phyloP scores from a whole-genome alignment of 2,329 filamentous ascomycete genomes.

The Sclerotinia spermophila region DNA sequence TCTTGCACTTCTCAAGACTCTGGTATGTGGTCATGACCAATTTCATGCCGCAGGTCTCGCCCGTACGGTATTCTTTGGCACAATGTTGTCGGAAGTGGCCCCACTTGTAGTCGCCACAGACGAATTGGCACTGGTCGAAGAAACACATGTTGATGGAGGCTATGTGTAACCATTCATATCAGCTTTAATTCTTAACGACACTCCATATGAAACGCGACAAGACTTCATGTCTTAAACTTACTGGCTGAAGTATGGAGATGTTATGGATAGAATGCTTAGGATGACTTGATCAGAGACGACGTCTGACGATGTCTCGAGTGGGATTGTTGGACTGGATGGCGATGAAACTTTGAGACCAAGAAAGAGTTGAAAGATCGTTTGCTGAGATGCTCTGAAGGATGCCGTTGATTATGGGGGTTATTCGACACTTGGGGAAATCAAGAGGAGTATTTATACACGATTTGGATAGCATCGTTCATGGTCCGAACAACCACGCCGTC shows the following conservation, averaged over 20 bases:
- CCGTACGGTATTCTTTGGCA: constrained; percentile 90
- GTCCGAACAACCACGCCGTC: constrained; percentile 17
- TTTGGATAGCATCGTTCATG: constrained; percentile 9
- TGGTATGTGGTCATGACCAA: constrained; percentile 72
- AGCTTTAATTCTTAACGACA: constrained; percentile 21
- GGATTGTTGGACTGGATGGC: constrained; percentile 10
- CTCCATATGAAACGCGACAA: constrained; percentile 24
- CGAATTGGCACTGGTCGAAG: constrained; percentile 84
- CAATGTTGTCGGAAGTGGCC: constrained; percentile 89
- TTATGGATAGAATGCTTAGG: constrained; percentile 8
- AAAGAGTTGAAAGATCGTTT: constrained; percentile 22
- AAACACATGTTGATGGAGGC: constrained; percentile 72
- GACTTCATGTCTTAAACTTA: constrained; percentile 24
- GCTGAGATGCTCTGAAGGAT: constrained; percentile 21
- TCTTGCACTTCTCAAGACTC: constrained; percentile 63
- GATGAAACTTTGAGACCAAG: constrained; percentile 25
- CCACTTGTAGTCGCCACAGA: constrained; percentile 92
- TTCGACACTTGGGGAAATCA: constrained; percentile 18
- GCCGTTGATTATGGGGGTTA: constrained; percentile 27
- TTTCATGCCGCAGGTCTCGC: constrained; percentile 94
- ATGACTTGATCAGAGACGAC: neutral
- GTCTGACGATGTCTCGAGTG: constrained; percentile 5
- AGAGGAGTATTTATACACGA: constrained; percentile 32
- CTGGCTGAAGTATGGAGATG: constrained; percentile 25
- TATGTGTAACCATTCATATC: constrained; percentile 22